A percentile compares a stretch with the other conserved stretches of the same genome.
phyloP scores from a whole-genome alignment of 768 basidiomycete species.

The Trametes cubensis region DNA sequence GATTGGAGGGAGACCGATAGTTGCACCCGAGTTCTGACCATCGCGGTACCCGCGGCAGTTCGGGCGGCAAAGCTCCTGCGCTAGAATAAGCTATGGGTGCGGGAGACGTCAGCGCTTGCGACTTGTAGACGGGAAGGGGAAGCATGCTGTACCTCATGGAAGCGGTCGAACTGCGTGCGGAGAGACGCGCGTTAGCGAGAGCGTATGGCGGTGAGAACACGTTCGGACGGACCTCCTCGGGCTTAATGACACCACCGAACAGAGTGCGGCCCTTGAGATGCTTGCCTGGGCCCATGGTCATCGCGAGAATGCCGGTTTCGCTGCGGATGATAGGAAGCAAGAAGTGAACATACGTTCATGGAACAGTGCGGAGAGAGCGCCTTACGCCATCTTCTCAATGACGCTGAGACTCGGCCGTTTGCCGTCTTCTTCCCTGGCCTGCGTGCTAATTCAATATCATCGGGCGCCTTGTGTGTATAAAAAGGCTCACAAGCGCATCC shows the following conservation, averaged over 20 bases:
- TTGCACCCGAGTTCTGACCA: constrained; percentile 73
- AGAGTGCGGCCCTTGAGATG: constrained; percentile 80
- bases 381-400: constrained; percentile 80
- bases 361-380: not conserved
- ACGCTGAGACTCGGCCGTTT: constrained; percentile 81
- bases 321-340: constrained; percentile 38
- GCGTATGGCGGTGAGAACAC: no score
- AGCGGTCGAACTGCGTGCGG: constrained; percentile 68
- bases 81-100: constrained; percentile 62
- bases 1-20: constrained; percentile 84
- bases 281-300: constrained; percentile 90
- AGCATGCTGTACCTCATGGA: constrained; percentile 64
- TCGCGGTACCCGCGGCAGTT: constrained; percentile 81
- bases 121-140: not conserved
- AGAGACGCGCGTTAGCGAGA: not conserved
- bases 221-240: constrained; percentile 60
- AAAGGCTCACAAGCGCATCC: constrained; percentile 37
- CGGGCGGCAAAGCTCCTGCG: constrained; percentile 73
- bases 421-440: constrained; percentile 84
- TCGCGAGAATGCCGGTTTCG: constrained; percentile 77
- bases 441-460: constrained; percentile 7
- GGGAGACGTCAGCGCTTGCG: not conserved
- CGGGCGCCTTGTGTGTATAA: not conserved
- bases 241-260: constrained; percentile 73
- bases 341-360: not conserved